Evolutionary conservation across 306 rosid species (phyloP), one percentile per base, ranked within the genome.

Genomic region (Ceratonia siliqua): DNA sequence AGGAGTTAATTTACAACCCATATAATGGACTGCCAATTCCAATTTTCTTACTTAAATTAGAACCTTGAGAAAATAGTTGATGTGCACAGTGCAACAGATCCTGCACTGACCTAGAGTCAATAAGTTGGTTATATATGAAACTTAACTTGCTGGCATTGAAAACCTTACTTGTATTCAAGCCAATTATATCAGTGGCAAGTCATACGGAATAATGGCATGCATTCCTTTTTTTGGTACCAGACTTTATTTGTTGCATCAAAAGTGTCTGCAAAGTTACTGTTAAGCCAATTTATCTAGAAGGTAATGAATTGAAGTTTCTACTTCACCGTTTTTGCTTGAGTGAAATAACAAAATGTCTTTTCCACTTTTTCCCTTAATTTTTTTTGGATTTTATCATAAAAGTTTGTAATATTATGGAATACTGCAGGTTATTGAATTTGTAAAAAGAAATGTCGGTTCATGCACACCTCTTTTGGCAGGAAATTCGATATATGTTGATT

Each of bases 381-480:
- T 3, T 61, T 41, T 56, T 27, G 27, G 12, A 12, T 42, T 42
- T 61, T 25, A 24, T 45, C 10, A 41, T 71, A 11, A 25, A 52
- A 55, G 4, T 41, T 6, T 45, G 59, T 72, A 14, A 57, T 65
- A n/a, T 66, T 21, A 11, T 65, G 59, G 21, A 56, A 28, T 46
- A 24, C 52, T 85, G 85, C 90, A 94, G 98, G 94, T 90, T 78
- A 88, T 90, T 68, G 96, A 90, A 73, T 94, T 91, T 90, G 95
- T 94, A 15, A 85, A 79, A 81, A 88, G 75, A 73, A 68, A 86
- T 72, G 30, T 90, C 45, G 88, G 94, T 66, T 58, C 89, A 56
- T 77, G 86, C 83, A 79, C 82, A 38, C 91, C 97, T 74, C 92
- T 74, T 43, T 83, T 94, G 77, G 98, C 98, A 36, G 98, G 98